Conservation (phyloP, 73 alveolate genomes). For the Blepharisma stoltei region DNA sequence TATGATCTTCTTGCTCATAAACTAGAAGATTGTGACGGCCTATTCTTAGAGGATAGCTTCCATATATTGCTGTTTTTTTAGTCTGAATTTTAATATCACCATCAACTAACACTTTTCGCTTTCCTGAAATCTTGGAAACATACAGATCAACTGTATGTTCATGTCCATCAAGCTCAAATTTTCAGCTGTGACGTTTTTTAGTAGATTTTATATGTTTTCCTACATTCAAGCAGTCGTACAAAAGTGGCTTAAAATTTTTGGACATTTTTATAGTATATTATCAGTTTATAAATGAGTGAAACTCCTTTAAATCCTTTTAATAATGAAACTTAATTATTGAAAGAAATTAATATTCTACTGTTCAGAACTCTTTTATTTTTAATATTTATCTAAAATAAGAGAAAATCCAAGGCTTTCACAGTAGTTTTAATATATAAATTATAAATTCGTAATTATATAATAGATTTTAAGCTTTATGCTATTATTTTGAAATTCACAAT, state of each 20-base stretch:
- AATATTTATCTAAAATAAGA: no score
- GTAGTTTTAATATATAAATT: no score
- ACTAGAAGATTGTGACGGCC: constrained; percentile 12
- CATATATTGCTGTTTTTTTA: constrained; percentile 12
- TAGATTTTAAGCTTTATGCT: no score
- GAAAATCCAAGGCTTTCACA: no score
- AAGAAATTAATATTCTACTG: no score
- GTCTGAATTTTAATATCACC: constrained; percentile 51
- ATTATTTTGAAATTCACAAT: no score
- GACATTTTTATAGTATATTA: background rate
- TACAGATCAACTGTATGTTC: constrained; percentile 67
- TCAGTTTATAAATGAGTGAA: no score
- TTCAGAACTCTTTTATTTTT: no score
- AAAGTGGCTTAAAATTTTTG: constrained; percentile 20
- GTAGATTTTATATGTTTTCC: constrained; percentile 39
- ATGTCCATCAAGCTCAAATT: constrained; percentile 67
- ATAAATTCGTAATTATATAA: no score
- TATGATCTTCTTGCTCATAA: background rate
- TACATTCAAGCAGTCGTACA: constrained; percentile 24
- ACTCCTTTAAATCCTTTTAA: no score
- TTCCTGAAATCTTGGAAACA: constrained; percentile 70
- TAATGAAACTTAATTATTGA: no score
- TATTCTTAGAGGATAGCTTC: constrained; percentile 10
- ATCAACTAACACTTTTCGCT: constrained; percentile 68
- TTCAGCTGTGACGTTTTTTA: constrained; percentile 73